phyloP scores from a whole-genome alignment of 345 rosid genomes.

The Populus davidiana region DNA sequence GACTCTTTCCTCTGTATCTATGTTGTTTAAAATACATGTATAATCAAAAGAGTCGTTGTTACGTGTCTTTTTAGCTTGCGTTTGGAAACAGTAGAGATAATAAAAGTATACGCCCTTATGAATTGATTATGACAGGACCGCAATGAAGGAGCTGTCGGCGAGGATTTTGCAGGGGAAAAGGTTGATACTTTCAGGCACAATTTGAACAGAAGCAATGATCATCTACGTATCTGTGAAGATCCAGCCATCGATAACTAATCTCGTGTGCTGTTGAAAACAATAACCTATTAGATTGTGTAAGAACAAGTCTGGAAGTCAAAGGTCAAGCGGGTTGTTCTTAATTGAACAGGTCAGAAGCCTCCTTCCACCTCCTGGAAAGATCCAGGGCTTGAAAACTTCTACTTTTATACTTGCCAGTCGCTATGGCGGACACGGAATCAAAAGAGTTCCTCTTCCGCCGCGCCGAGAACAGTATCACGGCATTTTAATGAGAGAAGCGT shows the following conservation, averaged over 20 bases:
- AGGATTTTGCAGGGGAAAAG: not conserved
- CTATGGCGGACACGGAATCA: not conserved
- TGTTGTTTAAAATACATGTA: no score
- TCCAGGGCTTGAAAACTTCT: not conserved
- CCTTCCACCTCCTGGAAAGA: not conserved
- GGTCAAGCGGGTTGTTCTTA: not conserved
- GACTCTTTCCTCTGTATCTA: no score
- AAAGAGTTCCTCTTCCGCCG: not conserved
- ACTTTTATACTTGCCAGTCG: not conserved
- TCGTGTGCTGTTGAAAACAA: not conserved
- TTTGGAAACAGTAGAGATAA: not conserved
- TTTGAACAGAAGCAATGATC: not conserved
- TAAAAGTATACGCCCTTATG: not conserved
- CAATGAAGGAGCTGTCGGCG: not conserved
- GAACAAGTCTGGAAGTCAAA: not conserved
- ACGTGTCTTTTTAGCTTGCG: not conserved
- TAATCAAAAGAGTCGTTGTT: no score
- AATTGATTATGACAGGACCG: not conserved
- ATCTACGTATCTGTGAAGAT: constrained; percentile 1
- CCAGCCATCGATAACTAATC: not conserved
- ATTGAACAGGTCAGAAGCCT: not conserved
- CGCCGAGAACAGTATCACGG: no score
- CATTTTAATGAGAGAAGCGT: not conserved
- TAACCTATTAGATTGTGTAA: no score
- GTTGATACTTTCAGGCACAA: not conserved